phyloP scores from a whole-genome alignment of 2,329 filamentous ascomycete genomes.

The Colletotrichum tabaci region DNA sequence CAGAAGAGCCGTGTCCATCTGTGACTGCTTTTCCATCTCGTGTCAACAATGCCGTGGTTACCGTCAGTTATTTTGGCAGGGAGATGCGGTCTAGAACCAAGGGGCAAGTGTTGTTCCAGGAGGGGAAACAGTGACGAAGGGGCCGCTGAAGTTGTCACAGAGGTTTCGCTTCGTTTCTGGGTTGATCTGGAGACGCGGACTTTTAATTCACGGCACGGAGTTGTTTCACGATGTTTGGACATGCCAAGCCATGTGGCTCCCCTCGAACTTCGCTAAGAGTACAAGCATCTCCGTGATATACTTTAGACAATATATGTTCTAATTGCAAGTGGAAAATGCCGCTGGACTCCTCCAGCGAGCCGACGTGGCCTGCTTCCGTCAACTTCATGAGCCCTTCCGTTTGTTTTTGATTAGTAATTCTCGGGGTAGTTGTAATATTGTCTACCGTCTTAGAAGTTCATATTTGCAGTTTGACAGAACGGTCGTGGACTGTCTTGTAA shows the following conservation, averaged over 20 bases:
- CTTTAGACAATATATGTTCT: too few species aligned
- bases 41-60: not conserved
- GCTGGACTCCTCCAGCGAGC: too few species aligned
- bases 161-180: constrained; percentile 23
- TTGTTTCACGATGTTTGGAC: constrained; percentile 36
- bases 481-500: not conserved
- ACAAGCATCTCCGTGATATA: not conserved
- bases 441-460: too few species aligned
- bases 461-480: not conserved
- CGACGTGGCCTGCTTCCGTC: too few species aligned
- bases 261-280: constrained; percentile 10
- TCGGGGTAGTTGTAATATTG: too few species aligned
- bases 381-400: too few species aligned
- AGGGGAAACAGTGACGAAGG: not conserved
- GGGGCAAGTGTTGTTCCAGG: not conserved
- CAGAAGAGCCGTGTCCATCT: not conserved
- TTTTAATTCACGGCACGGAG: not conserved
- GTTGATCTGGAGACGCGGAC: not conserved
- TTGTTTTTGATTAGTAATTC: too few species aligned
- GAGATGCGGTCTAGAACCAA: not conserved
- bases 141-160: not conserved
- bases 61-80: not conserved
- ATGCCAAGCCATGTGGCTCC: constrained; percentile 11
- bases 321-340: too few species aligned
- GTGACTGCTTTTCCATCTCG: not conserved